Evolutionary conservation across 129 eudicot genomes (phyloP), one percentile per base, ranked within the genome.

Genomic region (Arctium minus): DNA sequence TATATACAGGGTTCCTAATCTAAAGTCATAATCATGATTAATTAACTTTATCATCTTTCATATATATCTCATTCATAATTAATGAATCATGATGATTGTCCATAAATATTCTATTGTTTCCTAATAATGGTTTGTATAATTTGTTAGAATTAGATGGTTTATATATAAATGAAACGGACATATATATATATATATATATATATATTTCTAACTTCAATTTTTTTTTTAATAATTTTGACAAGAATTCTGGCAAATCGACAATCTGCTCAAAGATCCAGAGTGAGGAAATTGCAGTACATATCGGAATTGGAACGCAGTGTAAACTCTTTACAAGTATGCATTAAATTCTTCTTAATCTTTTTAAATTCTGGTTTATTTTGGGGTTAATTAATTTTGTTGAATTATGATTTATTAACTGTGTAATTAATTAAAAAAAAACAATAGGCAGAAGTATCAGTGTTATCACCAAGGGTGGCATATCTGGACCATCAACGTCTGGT

Each of bases 221-320:
- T 4, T 4, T 56, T 56, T 56, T 17, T 32, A 70, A 1, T 44
- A 5, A 22, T 46, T 32, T 11, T 36, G 1, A 40, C 3, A 44
- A 92, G 99, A 80, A 95, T 95, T 37, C 83, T 96, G 89, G 99
- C 99, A 0, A 96, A 96, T 73, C 85, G 99, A 68, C 99, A 96
- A 84, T 96, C 99, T 38, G 99, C 99, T 42, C 99, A 96, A 76
- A 88, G 97, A 73, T 96, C 99, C 38, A 82, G 99, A 79, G 99
- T 96, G 91, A 90, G 97, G 88, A 96, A 96, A 85, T 74, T 96
- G 80, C 99, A 96, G 33, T 96, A 96, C 81, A 90, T 96, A 62
- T 96, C 97, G 4, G 99, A 96, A 89, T 92, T 96, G 3, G 97
- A 96, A 86, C 94, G 97, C 42, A 92, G 95, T 69, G 99, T 96